These are phyloP conservation scores for Suillus clintonianus DNA, from an alignment of 768 basidiomycete species.

Conservation along the genomic window DNA sequence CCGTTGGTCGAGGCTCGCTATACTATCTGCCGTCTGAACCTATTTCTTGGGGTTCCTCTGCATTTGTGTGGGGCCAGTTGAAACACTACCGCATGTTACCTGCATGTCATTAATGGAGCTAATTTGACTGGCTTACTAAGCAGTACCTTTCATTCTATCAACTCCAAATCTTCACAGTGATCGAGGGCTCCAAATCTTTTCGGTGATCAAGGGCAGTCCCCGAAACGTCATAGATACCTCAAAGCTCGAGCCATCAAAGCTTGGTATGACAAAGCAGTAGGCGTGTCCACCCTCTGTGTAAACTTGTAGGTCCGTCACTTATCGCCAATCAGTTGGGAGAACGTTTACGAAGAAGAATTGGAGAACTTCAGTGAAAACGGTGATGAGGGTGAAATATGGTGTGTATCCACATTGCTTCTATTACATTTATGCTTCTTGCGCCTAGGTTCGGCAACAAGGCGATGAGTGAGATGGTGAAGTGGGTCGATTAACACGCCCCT, in stretches of 20 bases:
- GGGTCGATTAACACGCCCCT: slow-evolving; percentile 60
- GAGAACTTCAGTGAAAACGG: slow-evolving; percentile 73
- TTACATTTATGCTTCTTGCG: background rate
- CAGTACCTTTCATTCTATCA: background rate
- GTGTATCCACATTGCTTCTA: slow-evolving; percentile 17
- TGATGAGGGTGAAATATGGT: slow-evolving; percentile 89
- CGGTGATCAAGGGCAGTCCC: background rate
- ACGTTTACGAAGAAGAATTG: slow-evolving; percentile 71
- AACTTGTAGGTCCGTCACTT: slow-evolving; percentile 1
- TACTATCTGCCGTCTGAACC: background rate
- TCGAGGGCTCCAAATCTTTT: too few species aligned
- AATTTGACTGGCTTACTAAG: slow-evolving; percentile 1
- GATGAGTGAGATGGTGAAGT: slow-evolving; percentile 78
- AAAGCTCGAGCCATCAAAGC: slow-evolving; percentile 67
- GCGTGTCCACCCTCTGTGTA: slow-evolving; percentile 23
- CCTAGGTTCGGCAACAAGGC: slow-evolving; percentile 79
- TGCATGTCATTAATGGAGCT: background rate
- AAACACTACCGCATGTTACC: background rate
- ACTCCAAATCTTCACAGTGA: background rate
- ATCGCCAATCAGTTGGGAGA: slow-evolving; percentile 63
- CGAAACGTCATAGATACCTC: slow-evolving; percentile 31
- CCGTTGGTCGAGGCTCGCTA: background rate
- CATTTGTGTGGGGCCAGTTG: background rate
- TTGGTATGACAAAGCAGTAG: slow-evolving; percentile 82
- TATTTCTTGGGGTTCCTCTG: background rate